These are phyloP conservation scores for Ailanthus altissimus DNA, from an alignment of 345 rosid species.

Conservation along the genomic window DNA sequence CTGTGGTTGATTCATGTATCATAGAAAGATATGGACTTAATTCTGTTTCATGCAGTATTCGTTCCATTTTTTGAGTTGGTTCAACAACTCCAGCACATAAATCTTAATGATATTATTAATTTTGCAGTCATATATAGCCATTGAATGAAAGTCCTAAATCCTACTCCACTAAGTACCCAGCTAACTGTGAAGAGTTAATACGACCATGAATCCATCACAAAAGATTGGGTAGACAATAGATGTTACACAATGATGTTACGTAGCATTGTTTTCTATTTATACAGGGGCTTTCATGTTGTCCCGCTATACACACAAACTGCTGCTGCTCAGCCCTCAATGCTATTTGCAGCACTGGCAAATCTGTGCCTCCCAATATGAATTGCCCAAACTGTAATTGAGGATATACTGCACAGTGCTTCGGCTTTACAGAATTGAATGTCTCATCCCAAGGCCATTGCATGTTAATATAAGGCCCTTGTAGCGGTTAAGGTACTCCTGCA, in stretches of 20 bases:
- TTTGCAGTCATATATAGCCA: neutral
- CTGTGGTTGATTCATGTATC: neutral
- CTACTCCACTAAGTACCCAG: neutral
- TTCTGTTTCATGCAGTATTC: neutral
- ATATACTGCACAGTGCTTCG: neutral
- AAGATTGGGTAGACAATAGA: neutral
- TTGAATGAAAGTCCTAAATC: neutral
- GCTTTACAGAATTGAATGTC: constrained; percentile 65
- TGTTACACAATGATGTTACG: constrained; percentile 10
- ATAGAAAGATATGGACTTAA: neutral
- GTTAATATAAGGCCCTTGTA: constrained; percentile 92
- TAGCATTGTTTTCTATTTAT: constrained; percentile 3
- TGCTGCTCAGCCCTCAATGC: neutral
- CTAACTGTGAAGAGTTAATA: neutral
- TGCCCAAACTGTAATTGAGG: neutral
- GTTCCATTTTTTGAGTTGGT: neutral
- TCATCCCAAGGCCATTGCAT: constrained; percentile 92
- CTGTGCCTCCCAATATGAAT: neutral
- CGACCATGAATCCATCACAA: neutral
- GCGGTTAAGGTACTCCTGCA: constrained; percentile 80
- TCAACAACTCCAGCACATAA: neutral
- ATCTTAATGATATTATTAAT: neutral
- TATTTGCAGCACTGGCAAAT: neutral
- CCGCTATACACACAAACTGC: constrained; percentile 6
- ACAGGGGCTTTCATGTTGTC: constrained; percentile 8